Percentiles rank a stretch among this genome's conserved stretches.
Conservation (phyloP, 129 eudicot species). For the Cynara cardunculus region DNA sequence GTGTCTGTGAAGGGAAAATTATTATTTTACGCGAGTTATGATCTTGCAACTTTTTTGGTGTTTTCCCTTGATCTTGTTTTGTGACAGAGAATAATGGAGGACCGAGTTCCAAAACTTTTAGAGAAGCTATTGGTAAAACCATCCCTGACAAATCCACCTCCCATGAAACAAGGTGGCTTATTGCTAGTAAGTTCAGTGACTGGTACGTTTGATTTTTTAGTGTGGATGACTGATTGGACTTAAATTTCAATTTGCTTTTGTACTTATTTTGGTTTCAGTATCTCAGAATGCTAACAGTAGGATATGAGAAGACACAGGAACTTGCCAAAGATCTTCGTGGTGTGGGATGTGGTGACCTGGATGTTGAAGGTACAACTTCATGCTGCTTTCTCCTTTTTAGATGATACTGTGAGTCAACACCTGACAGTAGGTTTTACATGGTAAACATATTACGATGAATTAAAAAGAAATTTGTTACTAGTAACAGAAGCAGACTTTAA, state of each 20-base stretch:
- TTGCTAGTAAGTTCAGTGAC: conserved; percentile 57
- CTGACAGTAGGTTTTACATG: not conserved
- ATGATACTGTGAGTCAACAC: conserved; percentile 6
- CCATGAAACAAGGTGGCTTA: conserved; percentile 78
- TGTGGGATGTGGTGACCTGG: conserved; percentile 97
- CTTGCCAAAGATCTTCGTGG: conserved; percentile 74
- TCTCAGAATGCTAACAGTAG: conserved; percentile 80
- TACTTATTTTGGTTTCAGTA: conserved; percentile 40
- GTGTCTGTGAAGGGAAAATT: not conserved
- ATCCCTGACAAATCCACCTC: conserved; percentile 72
- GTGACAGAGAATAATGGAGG: conserved; percentile 81
- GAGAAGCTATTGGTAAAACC: conserved; percentile 82
- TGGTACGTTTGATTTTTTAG: not conserved
- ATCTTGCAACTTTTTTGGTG: not conserved
- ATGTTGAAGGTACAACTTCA: conserved; percentile 70
- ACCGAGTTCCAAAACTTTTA: conserved; percentile 76
- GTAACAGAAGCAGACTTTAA: not conserved
- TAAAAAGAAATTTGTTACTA: not conserved
- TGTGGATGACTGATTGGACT: not conserved
- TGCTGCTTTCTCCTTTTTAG: conserved; percentile 7
- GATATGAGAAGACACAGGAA: conserved; percentile 88
- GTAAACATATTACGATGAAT: not conserved
- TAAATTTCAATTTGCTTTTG: not conserved
- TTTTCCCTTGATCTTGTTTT: conserved; percentile 5
- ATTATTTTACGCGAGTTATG: not conserved